Percentiles rank a stretch among this genome's conserved stretches.
These are phyloP conservation scores for Amanita molliuscula DNA, from an alignment of 768 basidiomycete species.

Conservation along the genomic window DNA sequence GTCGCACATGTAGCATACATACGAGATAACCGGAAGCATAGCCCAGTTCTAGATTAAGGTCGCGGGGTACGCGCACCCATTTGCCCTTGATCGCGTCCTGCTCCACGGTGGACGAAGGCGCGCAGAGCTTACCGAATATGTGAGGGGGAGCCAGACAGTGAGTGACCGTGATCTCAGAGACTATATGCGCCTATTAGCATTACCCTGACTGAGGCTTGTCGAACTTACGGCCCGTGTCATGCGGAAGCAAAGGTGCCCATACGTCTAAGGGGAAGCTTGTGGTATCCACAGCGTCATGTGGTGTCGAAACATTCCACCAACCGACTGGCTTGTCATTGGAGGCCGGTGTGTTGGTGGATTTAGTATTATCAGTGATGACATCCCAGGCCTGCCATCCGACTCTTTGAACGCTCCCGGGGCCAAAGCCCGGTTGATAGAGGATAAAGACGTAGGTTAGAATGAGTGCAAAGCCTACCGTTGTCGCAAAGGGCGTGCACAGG, in stretches of 20 bases:
- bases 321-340: slow-evolving; percentile 21
- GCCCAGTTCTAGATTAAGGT: slow-evolving; percentile 61
- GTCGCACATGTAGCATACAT: slow-evolving; percentile 11
- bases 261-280: slow-evolving; percentile 69
- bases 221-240: slow-evolving; percentile 64
- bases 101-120: slow-evolving; percentile 57
- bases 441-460: slow-evolving; percentile 72
- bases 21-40: slow-evolving; percentile 50
- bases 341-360: slow-evolving; percentile 7
- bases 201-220: not conserved
- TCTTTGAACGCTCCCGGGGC: slow-evolving; percentile 59
- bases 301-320: slow-evolving; percentile 58
- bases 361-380: slow-evolving; percentile 27
- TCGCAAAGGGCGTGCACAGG: slow-evolving; percentile 46
- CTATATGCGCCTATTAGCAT: slow-evolving; percentile 23
- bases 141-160: slow-evolving; percentile 58
- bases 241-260: slow-evolving; percentile 70
- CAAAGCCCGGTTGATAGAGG: slow-evolving; percentile 68
- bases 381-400: slow-evolving; percentile 93
- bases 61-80: slow-evolving; percentile 83
- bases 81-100: slow-evolving; percentile 70
- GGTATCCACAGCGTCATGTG: slow-evolving; percentile 35
- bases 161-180: slow-evolving; percentile 71
- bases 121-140: slow-evolving; percentile 49
- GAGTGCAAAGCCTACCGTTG: slow-evolving; percentile 56